Base-by-base conservation (phyloP, 2,329 filamentous ascomycete species). In the Drechslerella dactyloides region DNA sequence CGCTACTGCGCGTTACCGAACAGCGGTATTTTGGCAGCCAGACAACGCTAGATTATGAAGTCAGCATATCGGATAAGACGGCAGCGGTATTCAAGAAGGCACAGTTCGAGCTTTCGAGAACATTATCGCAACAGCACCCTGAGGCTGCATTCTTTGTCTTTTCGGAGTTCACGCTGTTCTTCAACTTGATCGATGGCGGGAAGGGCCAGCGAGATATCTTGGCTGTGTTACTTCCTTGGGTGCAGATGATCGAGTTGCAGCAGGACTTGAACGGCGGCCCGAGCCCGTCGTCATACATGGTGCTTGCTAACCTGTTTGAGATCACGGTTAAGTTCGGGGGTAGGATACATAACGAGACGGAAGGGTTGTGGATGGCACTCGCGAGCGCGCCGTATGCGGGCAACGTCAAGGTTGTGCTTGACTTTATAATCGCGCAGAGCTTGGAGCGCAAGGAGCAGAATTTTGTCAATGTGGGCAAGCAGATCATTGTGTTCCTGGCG, bases 31-130 rank as follows among this genome's bases (percentile, higher is more conserved):
- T 89, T 74, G 89, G 90, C 75, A 94, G 87, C 74, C 96, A 93
- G 0, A 96, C 96, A 78, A 87, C 99, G 5, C 91, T 96, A 78
- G 94, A 99, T 78, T 96, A 97, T 69, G 94, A 99, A 77, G 97
- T 99, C 76, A 97, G 93, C 78, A 94, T 99, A 66, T 96, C 93
- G 0, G 96, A 99, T 81, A 97, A 97, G 81, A 99, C 96, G 0
- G 96, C 96, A 75, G 93, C 93, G 0, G 93, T 99, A 1, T 99
- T 97, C 81, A 99, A 99, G 81, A 84, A 96, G 50, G 94, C 96
- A 0, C 94, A 99, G 78, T 97, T 97, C 75, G 93, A 97, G 78
- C 96, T 96, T 21, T 97, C 94, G 0, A 92, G 93, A 77, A 85
- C 93, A 19, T 84, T 99, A 42, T 90, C 93, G 0, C 91, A 90